Evolutionary conservation across 805 yeast species (phyloP).

Genomic region (Saturnispora besseyi): DNA sequence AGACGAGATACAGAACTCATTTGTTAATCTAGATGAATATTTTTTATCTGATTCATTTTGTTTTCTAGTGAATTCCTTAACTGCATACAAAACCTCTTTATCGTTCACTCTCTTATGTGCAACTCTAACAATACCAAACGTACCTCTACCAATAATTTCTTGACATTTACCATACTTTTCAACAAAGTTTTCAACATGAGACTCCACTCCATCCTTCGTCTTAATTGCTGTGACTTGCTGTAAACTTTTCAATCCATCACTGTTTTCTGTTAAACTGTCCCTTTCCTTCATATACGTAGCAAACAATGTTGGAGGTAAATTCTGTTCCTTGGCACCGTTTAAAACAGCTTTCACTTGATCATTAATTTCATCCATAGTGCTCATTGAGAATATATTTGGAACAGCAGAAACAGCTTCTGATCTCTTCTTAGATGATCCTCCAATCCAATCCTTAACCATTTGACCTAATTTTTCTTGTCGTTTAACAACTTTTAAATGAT

Average conservation of each 20-base stretch:
- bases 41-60: conserved; percentile 55
- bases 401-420: conserved; percentile 68
- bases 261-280: conserved; percentile 12
- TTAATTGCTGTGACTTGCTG: conserved; percentile 1
- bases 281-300: conserved; percentile 47
- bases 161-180: conserved; percentile 93
- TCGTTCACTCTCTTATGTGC: conserved; percentile 54
- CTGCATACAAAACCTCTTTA: conserved; percentile 59
- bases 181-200: conserved; percentile 42
- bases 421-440: conserved; percentile 50
- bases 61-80: conserved; percentile 69
- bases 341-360: conserved; percentile 21
- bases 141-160: conserved; percentile 88
- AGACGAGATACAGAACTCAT: conserved; percentile 77
- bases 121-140: conserved; percentile 88
- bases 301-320: conserved; percentile 59
- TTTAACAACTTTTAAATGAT: conserved; percentile 64
- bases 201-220: not conserved
- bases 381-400: conserved; percentile 46
- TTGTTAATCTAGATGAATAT: conserved; percentile 64
- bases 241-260: not conserved
- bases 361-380: conserved; percentile 22
- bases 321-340: conserved; percentile 2
- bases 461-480: conserved; percentile 69
- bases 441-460: conserved; percentile 70